Base-by-base conservation (phyloP, 768 basidiomycete species). In the Asterophora lycoperdoides region DNA sequence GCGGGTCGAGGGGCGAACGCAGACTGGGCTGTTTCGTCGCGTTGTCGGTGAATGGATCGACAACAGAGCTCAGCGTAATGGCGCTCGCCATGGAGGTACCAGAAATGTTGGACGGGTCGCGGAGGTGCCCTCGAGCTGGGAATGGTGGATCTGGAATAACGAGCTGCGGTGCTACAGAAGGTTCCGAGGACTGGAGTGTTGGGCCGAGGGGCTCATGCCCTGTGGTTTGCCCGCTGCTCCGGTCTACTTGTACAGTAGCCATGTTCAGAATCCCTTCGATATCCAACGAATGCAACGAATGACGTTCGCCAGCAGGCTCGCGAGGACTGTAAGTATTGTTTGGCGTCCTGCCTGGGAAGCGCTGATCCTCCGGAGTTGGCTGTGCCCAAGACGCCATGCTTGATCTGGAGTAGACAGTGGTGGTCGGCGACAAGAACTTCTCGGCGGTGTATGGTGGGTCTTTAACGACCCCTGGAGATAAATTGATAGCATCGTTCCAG, bases 221-320 rank as follows among this genome's bases (percentile, higher is more conserved):
- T 0, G 57, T 54, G 15, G 54, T 63, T 39, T 65, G 60, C 45
- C 58, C 58, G 49, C 63, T 68, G 19, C 46, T 53, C 29, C 49
- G 41, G 29, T 59, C 61, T 2, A 62, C 60, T 35, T 72, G 73
- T 11, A 72, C 57, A 15, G 70, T 69, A 1, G 78, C 77, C 66
- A 77, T 73, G 56, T 80, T 75, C 30, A 83, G 66, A 61, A 80
- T 79, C 19, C 74, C 68, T 58, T 79, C 76, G 44, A 80, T 75
- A 53, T 80, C 77, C 11, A 74, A 51, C 0, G 73, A 72, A 36
- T 68, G 62, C 15, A 73, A 32, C 4, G 71, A 72, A 11, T 60
- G 35, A 5, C 56, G 56, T 34, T 65, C 63, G 11, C 41, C 49
- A 44, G 26, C 49, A 44, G 26, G 28, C 2, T 15, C 17, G 28